Evolutionary conservation across 2,329 filamentous ascomycete genomes (phyloP), one percentile per base, ranked within the genome.

Genomic region (Bipolaris victoriae): DNA sequence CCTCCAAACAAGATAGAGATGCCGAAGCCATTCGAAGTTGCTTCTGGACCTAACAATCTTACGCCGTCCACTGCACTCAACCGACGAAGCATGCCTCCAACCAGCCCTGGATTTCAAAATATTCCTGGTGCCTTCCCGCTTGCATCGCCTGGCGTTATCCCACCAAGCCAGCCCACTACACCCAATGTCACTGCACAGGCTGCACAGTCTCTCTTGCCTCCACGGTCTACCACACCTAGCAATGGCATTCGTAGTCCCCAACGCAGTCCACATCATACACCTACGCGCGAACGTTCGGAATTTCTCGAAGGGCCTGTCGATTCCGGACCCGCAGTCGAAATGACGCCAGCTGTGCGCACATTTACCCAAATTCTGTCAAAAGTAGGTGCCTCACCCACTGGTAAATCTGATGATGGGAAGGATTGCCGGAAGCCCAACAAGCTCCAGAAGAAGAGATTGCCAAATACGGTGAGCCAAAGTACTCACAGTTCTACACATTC

Each of bases 401-500:
- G 86, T 40, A 83, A 78, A 3, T 24, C 26, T 0, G 64, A 66
- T 49, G 67, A 69, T 5, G 71, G 70, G 7, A 65, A 66, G 49
- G 67, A 69, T 15, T 71, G 71, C 9, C 86, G 90, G 44, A 89
- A 89, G 72, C 91, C 92, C 0, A 97, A 97, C 70, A 97, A 97
- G 77, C 80, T 99, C 49, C 90, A 89, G 76, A 98, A 98, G 81
- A 97, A 91, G 60, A 64, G 61, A 77, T 84, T 88, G n/a, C 81
- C 90, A 53, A 88, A 90, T 0, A 88, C 90, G 69, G 79, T 90
- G 20, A 93, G 92, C 66, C 89, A 88, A 18, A 97, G 94, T 72
- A 93, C 94, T 0, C 92, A 97, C 63, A 97, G 93, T 71, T 98
- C 95, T 15, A 90, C 86, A 6, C 86, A 90, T 15, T 97, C 93